Base-by-base conservation (phyloP, 2,329 filamentous ascomycete genomes). In the Fusarium scirpi region DNA sequence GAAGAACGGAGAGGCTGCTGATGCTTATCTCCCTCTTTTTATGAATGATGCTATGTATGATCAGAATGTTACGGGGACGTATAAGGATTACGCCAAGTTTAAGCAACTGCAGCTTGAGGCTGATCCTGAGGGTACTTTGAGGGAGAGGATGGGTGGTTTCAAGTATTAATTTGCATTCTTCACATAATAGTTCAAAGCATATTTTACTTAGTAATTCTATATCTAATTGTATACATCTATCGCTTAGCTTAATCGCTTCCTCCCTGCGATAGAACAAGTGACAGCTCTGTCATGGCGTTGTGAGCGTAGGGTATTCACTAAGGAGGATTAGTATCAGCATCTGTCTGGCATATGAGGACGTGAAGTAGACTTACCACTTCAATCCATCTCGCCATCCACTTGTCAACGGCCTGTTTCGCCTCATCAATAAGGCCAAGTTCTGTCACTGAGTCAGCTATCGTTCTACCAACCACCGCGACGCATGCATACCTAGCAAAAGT, bases 381-480 rank as follows among this genome's bases (percentile, higher is more conserved):
- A 22, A 65, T 65, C 62, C 62, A 65, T 24, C 62, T 65, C 0
- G 62, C 62, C 62, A 65, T 65, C 62, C 62, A 65, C 13, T 65
- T 65, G 1, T 65, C 59, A 8, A 65, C 62, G 0, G 62, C 62
- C 0, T 51, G 59, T 12, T 65, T 65, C 1, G 62, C 60, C 40
- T 65, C 62, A 3, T 65, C 62, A 1, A 65, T 40, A 6, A 65
- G 62, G 1, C 62, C 62, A 1, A 65, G 60, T 25, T 65, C 61
- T 64, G 1, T 1, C 3, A 9, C 7, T 2, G 1, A 0, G 2
- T 63, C 15, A 63, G 47, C 1, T 22, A 12, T 1, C 2, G 4
- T 4, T 0, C 3, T 0, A 5, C 25, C 1, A 5, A 0, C 0
- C 0, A 2, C 2, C 3, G 2, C 0, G 0, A 1, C 0, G 0